Conservation (phyloP, 2,329 filamentous ascomycete genomes). For the Ophiostoma novo-ulmi region DNA sequence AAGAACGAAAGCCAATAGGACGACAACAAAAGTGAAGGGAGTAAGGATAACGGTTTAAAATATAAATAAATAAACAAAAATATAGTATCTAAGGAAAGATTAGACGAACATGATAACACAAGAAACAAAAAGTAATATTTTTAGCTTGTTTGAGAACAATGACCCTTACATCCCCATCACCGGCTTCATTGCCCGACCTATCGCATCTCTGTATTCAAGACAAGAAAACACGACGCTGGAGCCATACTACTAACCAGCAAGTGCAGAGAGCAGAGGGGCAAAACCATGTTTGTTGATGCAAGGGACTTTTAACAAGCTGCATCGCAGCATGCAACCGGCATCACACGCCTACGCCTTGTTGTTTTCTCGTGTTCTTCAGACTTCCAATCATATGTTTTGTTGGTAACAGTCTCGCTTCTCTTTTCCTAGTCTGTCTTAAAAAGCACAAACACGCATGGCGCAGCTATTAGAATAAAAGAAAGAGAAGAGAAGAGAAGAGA, state of each 20-base stretch:
- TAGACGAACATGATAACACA: background rate
- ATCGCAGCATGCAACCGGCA: background rate
- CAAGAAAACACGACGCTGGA: background rate
- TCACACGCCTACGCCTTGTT: background rate
- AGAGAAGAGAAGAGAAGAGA: background rate
- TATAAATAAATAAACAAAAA: too few relatives aligned
- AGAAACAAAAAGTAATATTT: background rate
- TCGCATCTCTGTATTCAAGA: background rate
- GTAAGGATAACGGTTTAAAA: background rate
- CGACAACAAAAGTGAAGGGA: background rate
- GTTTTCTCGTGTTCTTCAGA: too few relatives aligned
- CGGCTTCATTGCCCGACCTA: background rate
- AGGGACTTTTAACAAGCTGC: background rate
- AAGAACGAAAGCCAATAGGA: background rate
- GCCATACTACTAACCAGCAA: background rate
- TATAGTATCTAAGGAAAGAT: background rate
- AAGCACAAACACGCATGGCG: background rate
- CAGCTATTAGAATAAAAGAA: background rate
- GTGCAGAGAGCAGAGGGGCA: too few relatives aligned
- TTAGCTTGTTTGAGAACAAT: background rate
- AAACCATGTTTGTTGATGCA: background rate
- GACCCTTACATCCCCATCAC: background rate
- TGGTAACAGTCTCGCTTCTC: background rate
- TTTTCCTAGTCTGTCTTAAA: background rate
- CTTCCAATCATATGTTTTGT: too few relatives aligned